These are phyloP conservation scores for Trypanosoma boissoni DNA, from an alignment of 208 protist genomes.

Conservation along the genomic window DNA sequence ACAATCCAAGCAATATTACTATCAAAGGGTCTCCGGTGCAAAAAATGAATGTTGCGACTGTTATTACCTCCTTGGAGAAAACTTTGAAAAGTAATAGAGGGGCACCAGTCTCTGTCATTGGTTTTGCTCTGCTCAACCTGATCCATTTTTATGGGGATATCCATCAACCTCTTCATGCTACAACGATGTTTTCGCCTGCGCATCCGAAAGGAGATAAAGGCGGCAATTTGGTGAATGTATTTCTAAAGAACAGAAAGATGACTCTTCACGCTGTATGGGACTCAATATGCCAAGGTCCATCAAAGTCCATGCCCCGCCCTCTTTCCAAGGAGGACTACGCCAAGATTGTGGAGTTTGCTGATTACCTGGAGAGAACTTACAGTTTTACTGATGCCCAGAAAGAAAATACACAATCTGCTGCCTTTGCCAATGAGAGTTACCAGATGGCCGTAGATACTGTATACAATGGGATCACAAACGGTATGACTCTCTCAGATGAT, in stretches of 20 bases:
- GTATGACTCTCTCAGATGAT: constrained; percentile 22
- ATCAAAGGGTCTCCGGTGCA: constrained; percentile 24
- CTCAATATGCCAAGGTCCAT: constrained; percentile 45
- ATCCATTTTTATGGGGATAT: constrained; percentile 84
- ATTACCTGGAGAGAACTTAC: constrained; percentile 63
- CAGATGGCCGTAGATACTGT: constrained; percentile 51
- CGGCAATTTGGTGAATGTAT: constrained; percentile 59
- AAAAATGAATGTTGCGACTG: constrained; percentile 32
- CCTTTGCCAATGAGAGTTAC: constrained; percentile 64
- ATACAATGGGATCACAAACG: constrained; percentile 50
- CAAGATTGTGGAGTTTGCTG: constrained; percentile 35
- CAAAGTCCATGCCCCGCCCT: constrained; percentile 30
- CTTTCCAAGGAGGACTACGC: constrained; percentile 35
- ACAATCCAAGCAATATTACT: constrained; percentile 48
- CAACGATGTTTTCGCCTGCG: constrained; percentile 30
- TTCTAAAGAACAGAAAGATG: constrained; percentile 22
- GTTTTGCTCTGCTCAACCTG: constrained; percentile 72
- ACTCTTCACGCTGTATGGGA: constrained; percentile 86
- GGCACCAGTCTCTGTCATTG: constrained; percentile 30
- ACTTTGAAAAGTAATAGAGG: constrained; percentile 21
- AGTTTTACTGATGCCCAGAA: constrained; percentile 29
- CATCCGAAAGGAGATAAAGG: constrained; percentile 70
- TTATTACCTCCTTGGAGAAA: constrained; percentile 22
- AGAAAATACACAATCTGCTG: constrained; percentile 15
- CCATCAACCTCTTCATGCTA: constrained; percentile 82